Conservation (phyloP, 352 stramenopile genomes). For the Detonula confervacea region DNA sequence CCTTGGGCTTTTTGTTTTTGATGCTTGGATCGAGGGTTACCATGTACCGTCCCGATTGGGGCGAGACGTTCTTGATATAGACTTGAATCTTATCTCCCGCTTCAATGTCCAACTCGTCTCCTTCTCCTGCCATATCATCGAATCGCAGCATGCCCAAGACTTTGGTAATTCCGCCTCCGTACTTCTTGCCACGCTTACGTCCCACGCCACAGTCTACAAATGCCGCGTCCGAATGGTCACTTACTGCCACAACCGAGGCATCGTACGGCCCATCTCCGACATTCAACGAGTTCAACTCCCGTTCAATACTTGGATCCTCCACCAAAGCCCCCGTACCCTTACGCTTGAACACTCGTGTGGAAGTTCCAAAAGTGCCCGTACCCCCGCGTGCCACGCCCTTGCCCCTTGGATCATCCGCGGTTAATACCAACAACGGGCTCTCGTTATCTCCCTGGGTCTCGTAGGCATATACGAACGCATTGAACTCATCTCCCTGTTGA, state of each 20-base stretch:
- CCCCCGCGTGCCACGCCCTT: constrained; percentile 14
- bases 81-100: constrained; percentile 72
- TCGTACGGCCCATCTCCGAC: constrained; percentile 71
- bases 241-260: constrained; percentile 74
- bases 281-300: constrained; percentile 60
- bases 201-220: constrained; percentile 78
- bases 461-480: constrained; percentile 74
- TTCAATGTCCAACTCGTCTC: constrained; percentile 30
- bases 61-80: constrained; percentile 72
- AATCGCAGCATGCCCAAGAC: constrained; percentile 77
- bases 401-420: constrained; percentile 58
- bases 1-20: constrained; percentile 70
- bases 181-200: constrained; percentile 42
- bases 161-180: constrained; percentile 47
- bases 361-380: constrained; percentile 30
- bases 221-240: constrained; percentile 49
- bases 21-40: constrained; percentile 69
- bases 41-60: constrained; percentile 73
- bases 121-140: too few relatives aligned
- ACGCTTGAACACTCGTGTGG: constrained; percentile 25
- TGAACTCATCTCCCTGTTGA: constrained; percentile 64
- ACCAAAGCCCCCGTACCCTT: constrained; percentile 12
- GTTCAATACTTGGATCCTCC: constrained; percentile 31
- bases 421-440: constrained; percentile 72
- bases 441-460: constrained; percentile 68